phyloP scores from a whole-genome alignment of 192 early-diverging fungal genomes.

The Coemansia sp. region DNA sequence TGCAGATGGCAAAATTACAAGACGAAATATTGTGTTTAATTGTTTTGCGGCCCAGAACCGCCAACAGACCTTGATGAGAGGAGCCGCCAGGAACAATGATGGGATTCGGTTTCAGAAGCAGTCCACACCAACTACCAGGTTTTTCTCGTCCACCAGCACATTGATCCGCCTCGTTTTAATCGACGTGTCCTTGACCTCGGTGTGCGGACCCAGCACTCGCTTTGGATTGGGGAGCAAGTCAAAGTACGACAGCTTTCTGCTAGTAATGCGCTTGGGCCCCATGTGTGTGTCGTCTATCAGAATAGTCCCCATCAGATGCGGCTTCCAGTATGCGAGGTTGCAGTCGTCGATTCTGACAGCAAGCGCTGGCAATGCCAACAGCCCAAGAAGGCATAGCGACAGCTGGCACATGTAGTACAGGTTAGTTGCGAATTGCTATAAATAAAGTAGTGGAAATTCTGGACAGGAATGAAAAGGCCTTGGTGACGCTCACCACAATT shows the following conservation, averaged over 20 bases:
- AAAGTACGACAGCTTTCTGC: slow-evolving; percentile 24
- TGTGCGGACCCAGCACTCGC: slow-evolving; percentile 30
- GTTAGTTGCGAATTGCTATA: too few species aligned
- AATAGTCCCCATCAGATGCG: slow-evolving; percentile 17
- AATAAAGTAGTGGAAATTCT: too few species aligned
- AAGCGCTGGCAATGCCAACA: background rate
- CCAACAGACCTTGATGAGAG: background rate
- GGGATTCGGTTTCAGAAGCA: slow-evolving; percentile 19
- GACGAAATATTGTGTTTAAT: too few species aligned
- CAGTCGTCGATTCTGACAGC: slow-evolving; percentile 22
- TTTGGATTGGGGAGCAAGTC: slow-evolving; percentile 22
- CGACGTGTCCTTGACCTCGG: slow-evolving; percentile 18
- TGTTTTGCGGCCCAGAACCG: too few species aligned
- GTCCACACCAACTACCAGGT: slow-evolving; percentile 31
- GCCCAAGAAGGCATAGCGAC: background rate
- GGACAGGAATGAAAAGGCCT: too few species aligned
- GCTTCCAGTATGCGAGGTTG: slow-evolving; percentile 40
- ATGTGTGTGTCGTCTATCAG: slow-evolving; percentile 22
- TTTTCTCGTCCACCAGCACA: slow-evolving; percentile 25
- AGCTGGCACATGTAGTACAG: background rate
- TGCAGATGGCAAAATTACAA: too few species aligned
- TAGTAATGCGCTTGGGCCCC: slow-evolving; percentile 2
- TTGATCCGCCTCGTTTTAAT: slow-evolving; percentile 26
- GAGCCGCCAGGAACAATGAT: background rate
- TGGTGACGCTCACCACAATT: too few species aligned